Percentiles rank a stretch among this genome's conserved stretches.
Conservation (phyloP, 1,139 yeast species). For the Yamadazyma jaroonii region DNA sequence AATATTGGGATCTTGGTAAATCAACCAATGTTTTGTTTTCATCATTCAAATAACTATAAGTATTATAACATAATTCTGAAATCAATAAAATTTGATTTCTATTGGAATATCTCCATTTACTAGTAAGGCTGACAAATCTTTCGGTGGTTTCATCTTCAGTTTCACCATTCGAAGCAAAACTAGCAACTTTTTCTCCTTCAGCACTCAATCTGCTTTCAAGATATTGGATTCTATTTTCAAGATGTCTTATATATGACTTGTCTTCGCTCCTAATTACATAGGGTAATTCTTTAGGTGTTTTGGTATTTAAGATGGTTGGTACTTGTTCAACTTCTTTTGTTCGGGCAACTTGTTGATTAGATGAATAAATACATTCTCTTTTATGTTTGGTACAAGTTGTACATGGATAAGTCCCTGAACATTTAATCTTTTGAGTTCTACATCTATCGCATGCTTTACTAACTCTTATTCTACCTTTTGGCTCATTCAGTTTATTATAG, state of each 20-base stretch:
- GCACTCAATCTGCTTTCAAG: conserved; percentile 31
- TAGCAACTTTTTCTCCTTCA: conserved; percentile 12
- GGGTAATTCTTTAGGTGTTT: conserved; percentile 13
- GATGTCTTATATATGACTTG: conserved; percentile 25
- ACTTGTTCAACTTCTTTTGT: conserved; percentile 4
- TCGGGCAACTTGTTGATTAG: conserved; percentile 4
- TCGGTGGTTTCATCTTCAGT: conserved; percentile 15
- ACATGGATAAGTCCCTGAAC: conserved; percentile 60
- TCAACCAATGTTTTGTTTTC: conserved; percentile 36
- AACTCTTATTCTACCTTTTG: conserved; percentile 39
- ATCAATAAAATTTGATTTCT: conserved; percentile 51
- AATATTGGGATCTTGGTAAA: conserved; percentile 57
- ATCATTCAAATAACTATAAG: conserved; percentile 37
- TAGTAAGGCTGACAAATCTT: conserved; percentile 22
- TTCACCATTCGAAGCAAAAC: conserved; percentile 9
- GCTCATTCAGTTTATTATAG: neutral
- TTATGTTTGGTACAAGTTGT: conserved; percentile 44
- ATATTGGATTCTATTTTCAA: conserved; percentile 42
- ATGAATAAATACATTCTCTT: conserved; percentile 35
- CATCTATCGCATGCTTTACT: conserved; percentile 62
- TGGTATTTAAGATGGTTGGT: conserved; percentile 13
- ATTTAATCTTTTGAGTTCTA: conserved; percentile 58
- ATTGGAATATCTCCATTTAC: conserved; percentile 51
- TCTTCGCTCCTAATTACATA: conserved; percentile 12
- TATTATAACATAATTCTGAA: conserved; percentile 39